Percentiles rank a stretch among this genome's conserved stretches.
phyloP scores from a whole-genome alignment of 768 basidiomycete species.

The Gloeopeniophorella convolvens region DNA sequence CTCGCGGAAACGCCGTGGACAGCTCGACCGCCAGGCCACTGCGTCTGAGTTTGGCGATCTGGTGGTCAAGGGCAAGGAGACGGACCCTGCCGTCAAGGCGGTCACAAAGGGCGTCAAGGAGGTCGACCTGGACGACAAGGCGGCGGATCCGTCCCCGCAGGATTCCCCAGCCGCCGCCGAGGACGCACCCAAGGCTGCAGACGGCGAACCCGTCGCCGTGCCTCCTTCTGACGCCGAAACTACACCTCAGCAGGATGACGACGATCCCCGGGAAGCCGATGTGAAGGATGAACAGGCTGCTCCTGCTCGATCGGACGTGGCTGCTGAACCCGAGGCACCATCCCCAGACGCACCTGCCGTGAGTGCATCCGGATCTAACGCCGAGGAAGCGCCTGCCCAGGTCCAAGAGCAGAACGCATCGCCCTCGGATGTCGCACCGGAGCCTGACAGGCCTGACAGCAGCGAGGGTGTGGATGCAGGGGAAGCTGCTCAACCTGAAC shows the following conservation, averaged over 20 bases:
- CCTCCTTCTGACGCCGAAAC: background rate
- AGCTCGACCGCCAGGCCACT: constrained; percentile 16
- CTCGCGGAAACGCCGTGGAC: constrained; percentile 19
- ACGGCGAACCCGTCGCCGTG: background rate
- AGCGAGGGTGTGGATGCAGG: background rate
- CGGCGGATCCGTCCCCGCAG: background rate
- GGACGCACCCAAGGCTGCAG: background rate
- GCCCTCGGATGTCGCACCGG: background rate
- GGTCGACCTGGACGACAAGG: constrained; percentile 50
- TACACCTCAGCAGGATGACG: background rate
- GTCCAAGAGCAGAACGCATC: background rate
- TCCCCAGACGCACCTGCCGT: background rate
- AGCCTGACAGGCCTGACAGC: background rate
- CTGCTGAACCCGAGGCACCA: background rate
- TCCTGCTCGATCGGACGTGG: constrained; percentile 1
- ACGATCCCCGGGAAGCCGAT: background rate
- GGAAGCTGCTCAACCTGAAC: background rate
- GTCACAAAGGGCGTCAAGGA: constrained; percentile 66
- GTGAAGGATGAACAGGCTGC: constrained; percentile 3
- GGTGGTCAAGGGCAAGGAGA: constrained; percentile 32
- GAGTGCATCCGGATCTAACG: background rate
- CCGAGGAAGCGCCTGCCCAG: background rate
- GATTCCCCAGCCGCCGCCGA: background rate
- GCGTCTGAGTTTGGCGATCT: constrained; percentile 23
- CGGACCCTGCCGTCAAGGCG: constrained; percentile 51